Evolutionary conservation across 768 basidiomycete species (phyloP).

Genomic region (Phanerodontia chrysosporium): DNA sequence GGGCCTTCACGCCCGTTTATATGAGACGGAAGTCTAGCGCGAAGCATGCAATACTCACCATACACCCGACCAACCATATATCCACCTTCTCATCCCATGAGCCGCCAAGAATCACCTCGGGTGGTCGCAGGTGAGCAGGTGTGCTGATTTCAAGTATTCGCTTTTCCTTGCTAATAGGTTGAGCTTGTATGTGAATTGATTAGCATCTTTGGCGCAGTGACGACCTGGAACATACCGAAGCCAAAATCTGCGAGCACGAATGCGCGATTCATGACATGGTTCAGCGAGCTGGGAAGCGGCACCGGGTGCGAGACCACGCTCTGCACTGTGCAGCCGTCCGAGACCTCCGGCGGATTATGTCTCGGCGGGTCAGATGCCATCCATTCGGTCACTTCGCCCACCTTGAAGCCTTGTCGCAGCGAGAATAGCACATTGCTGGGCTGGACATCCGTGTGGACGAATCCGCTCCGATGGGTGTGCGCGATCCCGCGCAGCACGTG

Average conservation of each 20-base stretch:
- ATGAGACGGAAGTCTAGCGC: no score
- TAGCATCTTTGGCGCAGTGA: no score
- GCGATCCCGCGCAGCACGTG: not conserved
- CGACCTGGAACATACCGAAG: not conserved
- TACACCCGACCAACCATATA: constrained; percentile 2
- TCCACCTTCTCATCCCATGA: constrained; percentile 1
- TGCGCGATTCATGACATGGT: not conserved
- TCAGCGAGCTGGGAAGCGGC: not conserved
- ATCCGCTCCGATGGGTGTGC: not conserved
- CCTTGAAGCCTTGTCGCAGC: not conserved
- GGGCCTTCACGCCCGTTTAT: not conserved
- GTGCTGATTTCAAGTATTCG: not conserved
- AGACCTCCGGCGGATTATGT: not conserved
- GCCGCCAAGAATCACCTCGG: not conserved
- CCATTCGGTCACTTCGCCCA: not conserved
- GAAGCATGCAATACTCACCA: not conserved
- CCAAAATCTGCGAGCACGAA: not conserved
- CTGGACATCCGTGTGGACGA: not conserved
- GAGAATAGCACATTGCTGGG: not conserved
- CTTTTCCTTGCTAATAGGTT: not conserved
- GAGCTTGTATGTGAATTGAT: no score
- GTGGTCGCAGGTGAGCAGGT: not conserved
- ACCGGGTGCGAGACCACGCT: constrained; percentile 1
- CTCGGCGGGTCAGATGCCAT: not conserved
- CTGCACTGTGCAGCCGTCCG: not conserved